Evolutionary conservation across 2,329 filamentous ascomycete genomes (phyloP), one percentile per base, ranked within the genome.

Genomic region (Colletotrichum lini): DNA sequence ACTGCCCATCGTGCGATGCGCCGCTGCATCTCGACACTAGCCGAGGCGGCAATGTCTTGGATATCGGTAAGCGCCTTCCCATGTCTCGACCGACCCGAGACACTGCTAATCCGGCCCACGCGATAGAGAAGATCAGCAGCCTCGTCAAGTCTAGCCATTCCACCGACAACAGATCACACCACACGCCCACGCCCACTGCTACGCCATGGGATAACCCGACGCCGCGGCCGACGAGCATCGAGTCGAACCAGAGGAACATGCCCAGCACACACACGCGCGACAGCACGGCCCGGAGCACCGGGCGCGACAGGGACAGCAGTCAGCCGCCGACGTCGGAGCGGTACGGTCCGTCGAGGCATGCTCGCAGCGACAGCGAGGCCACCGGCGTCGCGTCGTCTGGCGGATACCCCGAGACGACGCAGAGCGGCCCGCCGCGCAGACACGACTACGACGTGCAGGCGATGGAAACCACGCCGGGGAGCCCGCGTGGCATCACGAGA

Each of bases 371-470:
- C 75, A 98, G 95, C 76, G 92, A 91, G 74, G 89, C 89, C 1
- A 95, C 93, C 3, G 93, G 93, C 18, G 85, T 89, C 35, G 87
- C 91, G 12, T 96, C 94, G 1, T 95, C 94, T 1, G 90, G 88
- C 26, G 94, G 95, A 56, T 98, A 97, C 78, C 88, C 91, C 35
- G 93, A 96, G 73, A 92, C 92, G 3, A 90, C 91, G 18, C 91
- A 94, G 76, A 92, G 90, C 77, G 89, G 88, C 8, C 89, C 89
- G 47, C 87, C 88, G 50, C 90, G 95, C 76, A 92, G 93, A 66
- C 95, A 98, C 78, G 96, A 98, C 79, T 98, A 98, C 78, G 96
- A 98, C 78, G 90, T 98, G 18, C 96, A 98, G 80, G 95, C 95
- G 4, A 98, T 98, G 94, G 96, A 98, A 81, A 94, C 94, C 0